Conservation (phyloP, 805 yeast genomes). For the Teunomyces barrocoloradensis region DNA sequence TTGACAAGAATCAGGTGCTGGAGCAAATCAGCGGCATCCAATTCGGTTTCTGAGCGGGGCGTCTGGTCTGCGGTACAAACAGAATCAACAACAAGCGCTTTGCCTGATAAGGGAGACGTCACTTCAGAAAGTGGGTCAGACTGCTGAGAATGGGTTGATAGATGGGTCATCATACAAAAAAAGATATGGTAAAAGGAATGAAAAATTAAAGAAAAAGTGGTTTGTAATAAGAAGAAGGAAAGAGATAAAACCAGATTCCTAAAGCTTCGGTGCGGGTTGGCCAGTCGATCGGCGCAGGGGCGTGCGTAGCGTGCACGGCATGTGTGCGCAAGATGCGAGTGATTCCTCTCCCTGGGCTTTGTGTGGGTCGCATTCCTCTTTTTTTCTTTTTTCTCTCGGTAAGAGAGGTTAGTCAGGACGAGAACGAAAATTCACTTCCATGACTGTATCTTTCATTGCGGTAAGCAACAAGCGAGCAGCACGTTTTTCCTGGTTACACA, state of each 20-base stretch:
- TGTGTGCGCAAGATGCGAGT: neutral
- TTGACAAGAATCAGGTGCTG: constrained; percentile 7
- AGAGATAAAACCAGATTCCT: neutral
- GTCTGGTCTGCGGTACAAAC: constrained; percentile 7
- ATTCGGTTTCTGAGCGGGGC: constrained; percentile 5
- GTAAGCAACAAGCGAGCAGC: too few relatives aligned
- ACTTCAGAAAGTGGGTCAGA: neutral
- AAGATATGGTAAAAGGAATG: too few relatives aligned
- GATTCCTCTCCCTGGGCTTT: too few relatives aligned
- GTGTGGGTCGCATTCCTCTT: neutral
- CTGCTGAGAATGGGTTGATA: neutral
- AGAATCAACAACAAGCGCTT: neutral
- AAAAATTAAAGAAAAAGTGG: too few relatives aligned
- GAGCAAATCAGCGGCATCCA: constrained; percentile 5
- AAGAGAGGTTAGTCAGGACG: neutral
- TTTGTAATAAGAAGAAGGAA: neutral
- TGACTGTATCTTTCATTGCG: neutral
- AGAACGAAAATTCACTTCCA: neutral
- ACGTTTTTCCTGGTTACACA: too few relatives aligned
- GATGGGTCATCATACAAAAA: neutral
- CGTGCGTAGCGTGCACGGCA: neutral
- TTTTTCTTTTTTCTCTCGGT: neutral
- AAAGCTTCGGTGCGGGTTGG: neutral
- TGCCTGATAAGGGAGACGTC: neutral
- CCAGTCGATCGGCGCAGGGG: neutral